Evolutionary conservation across 495 filamentous ascomycete genomes (phyloP).

Genomic region (Lineolata rhizophorae): DNA sequence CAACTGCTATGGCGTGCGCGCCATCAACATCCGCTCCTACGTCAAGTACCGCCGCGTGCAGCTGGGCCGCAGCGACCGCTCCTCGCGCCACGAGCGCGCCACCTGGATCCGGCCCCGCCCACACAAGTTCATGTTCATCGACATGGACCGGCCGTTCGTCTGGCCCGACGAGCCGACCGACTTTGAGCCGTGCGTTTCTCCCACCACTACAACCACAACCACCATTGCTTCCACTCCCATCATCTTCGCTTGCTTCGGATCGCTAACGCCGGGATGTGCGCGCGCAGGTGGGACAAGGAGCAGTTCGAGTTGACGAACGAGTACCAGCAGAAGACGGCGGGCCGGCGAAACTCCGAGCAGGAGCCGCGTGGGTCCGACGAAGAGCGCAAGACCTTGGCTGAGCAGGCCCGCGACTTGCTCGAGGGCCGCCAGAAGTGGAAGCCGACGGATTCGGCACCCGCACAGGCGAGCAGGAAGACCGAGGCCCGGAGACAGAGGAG

Average conservation of each 20-base stretch:
- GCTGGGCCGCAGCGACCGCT: conserved; percentile 8
- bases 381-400: no score
- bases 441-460: no score
- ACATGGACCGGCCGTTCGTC: conserved; percentile 63
- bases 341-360: no score
- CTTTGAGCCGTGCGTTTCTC: conserved; percentile 26
- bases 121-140: conserved; percentile 78
- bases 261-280: neutral
- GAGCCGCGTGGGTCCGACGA: no score
- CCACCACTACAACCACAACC: no score
- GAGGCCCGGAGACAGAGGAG: no score
- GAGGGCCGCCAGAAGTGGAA: no score
- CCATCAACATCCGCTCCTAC: conserved; percentile 51
- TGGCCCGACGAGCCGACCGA: conserved; percentile 50
- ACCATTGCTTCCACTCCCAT: neutral
- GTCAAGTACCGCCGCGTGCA: conserved; percentile 42
- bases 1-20: conserved; percentile 46
- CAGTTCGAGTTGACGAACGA: neutral
- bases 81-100: conserved; percentile 13
- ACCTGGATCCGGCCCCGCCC: conserved; percentile 31
- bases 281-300: neutral
- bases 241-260: neutral
- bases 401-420: no score
- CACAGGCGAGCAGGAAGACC: no score
- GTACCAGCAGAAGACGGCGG: no score